Conservation (phyloP, 352 stramenopile species). For the Phytophthora cactorum region DNA sequence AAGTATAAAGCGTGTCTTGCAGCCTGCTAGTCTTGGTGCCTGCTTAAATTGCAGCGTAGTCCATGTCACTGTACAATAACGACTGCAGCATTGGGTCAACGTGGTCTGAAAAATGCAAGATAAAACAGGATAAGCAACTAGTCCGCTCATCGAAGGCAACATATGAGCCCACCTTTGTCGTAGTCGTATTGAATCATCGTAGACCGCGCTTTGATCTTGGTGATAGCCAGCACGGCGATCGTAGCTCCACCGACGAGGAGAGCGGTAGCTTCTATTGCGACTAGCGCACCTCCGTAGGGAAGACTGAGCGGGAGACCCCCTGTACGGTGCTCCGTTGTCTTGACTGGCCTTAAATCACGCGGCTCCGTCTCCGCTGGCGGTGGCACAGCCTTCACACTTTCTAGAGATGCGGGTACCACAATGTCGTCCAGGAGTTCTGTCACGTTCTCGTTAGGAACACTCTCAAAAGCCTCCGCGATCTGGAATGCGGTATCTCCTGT, state of each 20-base stretch:
- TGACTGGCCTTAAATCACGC: conserved; percentile 15
- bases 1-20: neutral
- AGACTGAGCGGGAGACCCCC: neutral
- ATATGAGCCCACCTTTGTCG: conserved; percentile 22
- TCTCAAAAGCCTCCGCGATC: conserved; percentile 27
- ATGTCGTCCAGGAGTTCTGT: conserved; percentile 28
- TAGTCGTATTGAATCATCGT: conserved; percentile 20
- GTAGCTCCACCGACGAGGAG: conserved; percentile 40
- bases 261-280: conserved; percentile 37
- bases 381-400: conserved; percentile 13
- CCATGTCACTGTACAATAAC: conserved; percentile 73
- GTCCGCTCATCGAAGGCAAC: neutral
- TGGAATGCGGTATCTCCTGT: conserved; percentile 6
- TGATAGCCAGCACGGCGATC: conserved; percentile 28
- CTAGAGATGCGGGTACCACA: conserved; percentile 17
- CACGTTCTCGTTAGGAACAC: conserved; percentile 12
- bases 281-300: conserved; percentile 27
- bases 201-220: conserved; percentile 27
- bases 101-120: conserved; percentile 17
- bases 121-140: neutral
- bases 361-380: conserved; percentile 1
- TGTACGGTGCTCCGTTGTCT: conserved; percentile 1
- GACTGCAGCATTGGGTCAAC: conserved; percentile 60
- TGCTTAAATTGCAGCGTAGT: conserved; percentile 75
- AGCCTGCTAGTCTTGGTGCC: neutral